phyloP scores from a whole-genome alignment of 495 filamentous ascomycete genomes.

The Trichoderma orchidacearum region DNA sequence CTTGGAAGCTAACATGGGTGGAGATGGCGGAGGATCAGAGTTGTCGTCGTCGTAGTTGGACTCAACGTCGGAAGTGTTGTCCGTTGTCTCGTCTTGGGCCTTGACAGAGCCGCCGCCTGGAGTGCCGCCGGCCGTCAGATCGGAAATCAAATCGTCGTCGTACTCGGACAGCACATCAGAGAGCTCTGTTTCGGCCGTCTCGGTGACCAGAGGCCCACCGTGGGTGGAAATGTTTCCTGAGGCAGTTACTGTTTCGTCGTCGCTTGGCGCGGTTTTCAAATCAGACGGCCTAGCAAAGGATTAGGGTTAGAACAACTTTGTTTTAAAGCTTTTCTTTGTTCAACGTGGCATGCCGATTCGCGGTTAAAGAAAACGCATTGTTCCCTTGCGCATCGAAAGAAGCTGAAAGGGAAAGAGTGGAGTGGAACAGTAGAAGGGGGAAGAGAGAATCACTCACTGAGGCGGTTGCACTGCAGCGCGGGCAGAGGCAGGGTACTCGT shows the following conservation, averaged over 20 bases:
- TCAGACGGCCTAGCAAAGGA: background rate
- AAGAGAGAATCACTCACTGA: background rate
- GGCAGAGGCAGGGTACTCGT: conserved; percentile 30
- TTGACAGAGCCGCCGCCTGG: conserved; percentile 8
- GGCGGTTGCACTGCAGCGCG: background rate
- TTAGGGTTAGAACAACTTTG: background rate
- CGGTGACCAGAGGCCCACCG: background rate
- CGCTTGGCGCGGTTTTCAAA: background rate
- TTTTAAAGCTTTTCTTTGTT: background rate
- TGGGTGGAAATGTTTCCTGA: background rate
- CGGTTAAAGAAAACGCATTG: conserved; percentile 16
- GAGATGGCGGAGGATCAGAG: conserved; percentile 11
- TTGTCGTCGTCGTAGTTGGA: conserved; percentile 12
- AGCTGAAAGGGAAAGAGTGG: conserved; percentile 8
- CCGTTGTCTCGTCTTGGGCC: conserved; percentile 17
- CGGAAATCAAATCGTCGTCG: background rate
- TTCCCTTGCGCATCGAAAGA: conserved; percentile 2
- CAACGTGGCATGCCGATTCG: background rate
- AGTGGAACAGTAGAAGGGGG: conserved; percentile 16
- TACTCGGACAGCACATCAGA: background rate
- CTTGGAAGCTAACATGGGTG: conserved; percentile 31
- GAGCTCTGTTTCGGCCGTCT: background rate
- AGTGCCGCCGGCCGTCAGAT: background rate
- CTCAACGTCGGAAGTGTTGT: conserved; percentile 18
- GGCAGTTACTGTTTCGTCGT: background rate